These are phyloP conservation scores for Hypoxylon rickii DNA, from an alignment of 495 filamentous ascomycete species.

Conservation along the genomic window DNA sequence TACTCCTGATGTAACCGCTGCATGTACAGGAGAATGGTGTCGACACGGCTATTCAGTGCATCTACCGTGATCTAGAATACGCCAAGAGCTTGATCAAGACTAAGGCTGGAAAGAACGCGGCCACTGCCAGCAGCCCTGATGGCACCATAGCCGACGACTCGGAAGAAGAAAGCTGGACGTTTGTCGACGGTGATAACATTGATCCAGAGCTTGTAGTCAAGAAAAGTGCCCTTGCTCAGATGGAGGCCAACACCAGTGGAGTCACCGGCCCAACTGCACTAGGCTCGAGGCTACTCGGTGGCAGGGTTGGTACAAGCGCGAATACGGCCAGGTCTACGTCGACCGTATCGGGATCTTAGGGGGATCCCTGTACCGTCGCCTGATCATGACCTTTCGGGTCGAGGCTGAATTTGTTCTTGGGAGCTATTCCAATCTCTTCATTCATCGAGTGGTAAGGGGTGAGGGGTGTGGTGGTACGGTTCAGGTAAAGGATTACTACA, in stretches of 20 bases:
- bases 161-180: conserved; percentile 57
- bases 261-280: conserved; percentile 1
- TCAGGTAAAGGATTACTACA: no score
- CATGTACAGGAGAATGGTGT: conserved; percentile 80
- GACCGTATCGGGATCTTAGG: conserved; percentile 30
- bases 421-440: no score
- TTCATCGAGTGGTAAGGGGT: no score
- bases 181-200: conserved; percentile 47
- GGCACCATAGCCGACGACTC: conserved; percentile 39
- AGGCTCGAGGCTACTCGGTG: conserved; percentile 22
- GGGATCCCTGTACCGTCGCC: conserved; percentile 26
- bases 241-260: conserved; percentile 21
- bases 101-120: conserved; percentile 53
- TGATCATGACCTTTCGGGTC: conserved; percentile 24
- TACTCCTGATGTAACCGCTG: conserved; percentile 18
- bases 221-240: conserved; percentile 34
- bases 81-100: conserved; percentile 82
- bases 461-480: no score
- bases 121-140: conserved; percentile 36
- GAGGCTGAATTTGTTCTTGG: conserved; percentile 11
- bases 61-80: conserved; percentile 95
- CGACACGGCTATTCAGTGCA: conserved; percentile 82
- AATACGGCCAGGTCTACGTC: conserved; percentile 7
- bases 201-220: conserved; percentile 41
- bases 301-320: conserved; percentile 1